Conservation (phyloP, 2,329 filamentous ascomycete species). For the Celoporthe dispersa region DNA sequence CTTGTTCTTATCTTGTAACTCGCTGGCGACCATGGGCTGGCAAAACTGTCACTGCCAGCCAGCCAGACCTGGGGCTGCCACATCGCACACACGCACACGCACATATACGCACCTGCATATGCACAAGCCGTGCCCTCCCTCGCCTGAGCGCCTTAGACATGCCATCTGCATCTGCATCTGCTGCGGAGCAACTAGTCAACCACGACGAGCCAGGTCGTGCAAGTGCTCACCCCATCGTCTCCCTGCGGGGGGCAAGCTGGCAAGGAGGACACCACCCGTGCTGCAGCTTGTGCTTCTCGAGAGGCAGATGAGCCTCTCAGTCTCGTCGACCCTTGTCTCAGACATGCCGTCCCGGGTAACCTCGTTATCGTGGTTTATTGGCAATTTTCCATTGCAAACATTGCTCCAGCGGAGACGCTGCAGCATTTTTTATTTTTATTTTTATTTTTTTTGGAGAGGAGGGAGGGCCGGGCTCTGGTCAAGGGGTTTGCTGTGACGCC, state of each 20-base stretch:
- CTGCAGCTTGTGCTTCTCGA: slow-evolving; percentile 22
- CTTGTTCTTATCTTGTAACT: slow-evolving; percentile 3
- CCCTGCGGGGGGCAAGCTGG: background rate
- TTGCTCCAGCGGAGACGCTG: background rate
- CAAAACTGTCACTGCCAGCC: background rate
- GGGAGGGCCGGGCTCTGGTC: background rate
- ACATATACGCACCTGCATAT: background rate
- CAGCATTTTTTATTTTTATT: background rate
- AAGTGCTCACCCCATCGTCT: background rate
- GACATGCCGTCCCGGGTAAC: slow-evolving; percentile 22
- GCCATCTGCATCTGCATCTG: slow-evolving; percentile 10
- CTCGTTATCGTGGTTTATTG: slow-evolving; percentile 10
- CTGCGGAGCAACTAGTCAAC: slow-evolving; percentile 1
- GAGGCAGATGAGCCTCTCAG: slow-evolving; percentile 24
- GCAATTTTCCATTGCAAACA: slow-evolving; percentile 8
- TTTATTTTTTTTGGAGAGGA: too few relatives aligned
- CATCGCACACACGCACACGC: background rate
- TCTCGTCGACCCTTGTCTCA: slow-evolving; percentile 26
- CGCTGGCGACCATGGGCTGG: background rate
- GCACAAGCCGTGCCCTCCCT: slow-evolving; percentile 2
- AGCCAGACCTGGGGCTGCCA: background rate
- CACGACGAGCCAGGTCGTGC: slow-evolving; percentile 6
- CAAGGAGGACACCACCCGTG: background rate
- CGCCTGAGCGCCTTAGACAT: slow-evolving; percentile 13
- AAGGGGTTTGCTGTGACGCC: background rate